phyloP scores from a whole-genome alignment of 306 rosid genomes.

The Acacia crassicarpa region DNA sequence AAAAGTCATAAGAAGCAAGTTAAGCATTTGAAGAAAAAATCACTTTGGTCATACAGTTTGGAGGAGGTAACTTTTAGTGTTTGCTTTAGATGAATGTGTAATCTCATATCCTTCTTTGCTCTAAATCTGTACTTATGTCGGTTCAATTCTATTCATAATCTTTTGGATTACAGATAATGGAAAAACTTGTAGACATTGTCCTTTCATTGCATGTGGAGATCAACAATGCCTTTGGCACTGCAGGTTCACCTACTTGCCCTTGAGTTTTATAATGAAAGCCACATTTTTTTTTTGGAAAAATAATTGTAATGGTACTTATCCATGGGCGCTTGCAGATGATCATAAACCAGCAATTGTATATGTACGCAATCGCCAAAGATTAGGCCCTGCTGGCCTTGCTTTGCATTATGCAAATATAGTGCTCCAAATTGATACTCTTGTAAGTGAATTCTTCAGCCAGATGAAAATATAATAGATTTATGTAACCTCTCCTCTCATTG shows the following conservation, averaged over 20 bases:
- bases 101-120: constrained; percentile 11
- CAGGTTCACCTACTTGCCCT: constrained; percentile 43
- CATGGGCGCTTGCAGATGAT: constrained; percentile 46
- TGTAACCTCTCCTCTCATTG: constrained; percentile 6
- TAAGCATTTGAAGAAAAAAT: constrained; percentile 36
- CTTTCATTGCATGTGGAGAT: constrained; percentile 66
- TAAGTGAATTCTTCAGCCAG: constrained; percentile 37
- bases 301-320: constrained; percentile 23
- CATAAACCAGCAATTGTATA: constrained; percentile 42
- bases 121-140: background rate
- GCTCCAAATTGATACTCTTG: constrained; percentile 83
- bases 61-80: constrained; percentile 71
- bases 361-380: constrained; percentile 41
- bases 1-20: constrained; percentile 73
- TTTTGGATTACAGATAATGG: constrained; percentile 66
- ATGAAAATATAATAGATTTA: constrained; percentile 17
- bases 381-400: constrained; percentile 84
- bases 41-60: constrained; percentile 81
- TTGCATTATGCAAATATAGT: constrained; percentile 89
- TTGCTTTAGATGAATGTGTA: constrained; percentile 30
- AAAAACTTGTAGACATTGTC: constrained; percentile 75
- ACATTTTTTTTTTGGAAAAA: background rate
- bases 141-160: constrained; percentile 1
- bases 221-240: constrained; percentile 48
- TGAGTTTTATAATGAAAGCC: constrained; percentile 13